Evolutionary conservation across 345 rosid genomes (phyloP), one percentile per base, ranked within the genome.

Genomic region (Iberis pinnata): DNA sequence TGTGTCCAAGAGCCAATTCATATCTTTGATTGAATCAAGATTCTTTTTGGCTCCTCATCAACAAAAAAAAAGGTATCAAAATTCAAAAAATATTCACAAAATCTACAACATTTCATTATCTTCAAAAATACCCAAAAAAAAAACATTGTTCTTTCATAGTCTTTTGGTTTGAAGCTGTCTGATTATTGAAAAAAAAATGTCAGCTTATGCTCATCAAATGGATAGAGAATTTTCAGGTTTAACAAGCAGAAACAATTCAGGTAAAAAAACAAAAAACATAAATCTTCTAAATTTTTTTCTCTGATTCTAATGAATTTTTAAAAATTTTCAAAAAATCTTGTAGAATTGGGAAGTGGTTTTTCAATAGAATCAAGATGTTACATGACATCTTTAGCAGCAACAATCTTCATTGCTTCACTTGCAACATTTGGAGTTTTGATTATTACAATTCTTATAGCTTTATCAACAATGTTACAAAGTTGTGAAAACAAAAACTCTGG

Each of bases 331-430:
- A 22, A 22, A 22, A n/a, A n/a, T n/a, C n/a, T n/a, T 55, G 63
- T 78, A 70, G 97, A 80, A 54, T 19, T 70, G 55, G 80, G 76
- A 33, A 86, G 89, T 70, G 68, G 61, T n/a, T 69, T 69, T 51
- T 13, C 32, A n/a, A 63, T 73, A 24, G 97, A 86, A 43, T 70
- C 86, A 1, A 93, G 95, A 43, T 83, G 88, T 77, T 76, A 75
- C 65, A 78, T 89, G 89, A 71, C 88, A 55, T 78, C 95, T 24
- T 78, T 83, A 50, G 73, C 89, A 46, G 89, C 84, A 27, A 73
- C 80, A 12, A 73, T 86, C 70, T 83, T 86, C 69, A 61, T 86
- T 13, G 77, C 76, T 46, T 71, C 79, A 27, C 84, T 86, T 18
- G 56, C 71, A 11, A 75, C 81, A 16, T 62, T 82, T 43, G 95